A percentile compares a stretch with the other conserved stretches of the same genome.
Evolutionary conservation across 768 basidiomycete genomes (phyloP).

Genomic region (Podaxis sp.): DNA sequence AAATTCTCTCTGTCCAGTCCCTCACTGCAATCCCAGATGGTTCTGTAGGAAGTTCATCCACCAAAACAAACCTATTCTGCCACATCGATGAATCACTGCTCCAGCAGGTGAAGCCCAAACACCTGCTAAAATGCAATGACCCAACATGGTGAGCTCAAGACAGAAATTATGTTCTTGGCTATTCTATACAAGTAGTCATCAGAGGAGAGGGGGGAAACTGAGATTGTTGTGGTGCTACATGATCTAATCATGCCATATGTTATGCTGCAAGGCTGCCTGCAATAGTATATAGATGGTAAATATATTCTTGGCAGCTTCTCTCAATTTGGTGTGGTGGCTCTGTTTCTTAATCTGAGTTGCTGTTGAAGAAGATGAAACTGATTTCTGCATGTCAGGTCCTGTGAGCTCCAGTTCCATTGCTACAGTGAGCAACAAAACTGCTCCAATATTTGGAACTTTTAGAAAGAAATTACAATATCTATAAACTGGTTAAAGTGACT

Average conservation of each 20-base stretch:
- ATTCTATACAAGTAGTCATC: constrained; percentile 15
- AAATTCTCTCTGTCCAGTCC: neutral
- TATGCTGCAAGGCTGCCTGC: neutral
- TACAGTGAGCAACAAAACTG: too few relatives aligned
- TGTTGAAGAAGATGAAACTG: neutral
- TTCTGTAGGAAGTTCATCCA: neutral
- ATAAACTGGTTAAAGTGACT: too few relatives aligned
- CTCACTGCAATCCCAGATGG: neutral
- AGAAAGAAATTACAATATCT: too few relatives aligned
- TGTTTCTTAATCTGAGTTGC: neutral
- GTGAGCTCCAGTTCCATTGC: neutral
- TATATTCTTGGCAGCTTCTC: neutral
- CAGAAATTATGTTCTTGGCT: constrained; percentile 19
- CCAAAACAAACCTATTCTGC: neutral
- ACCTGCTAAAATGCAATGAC: constrained; percentile 8
- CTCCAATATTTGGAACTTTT: too few relatives aligned
- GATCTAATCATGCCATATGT: neutral
- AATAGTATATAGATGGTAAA: neutral
- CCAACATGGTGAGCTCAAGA: constrained; percentile 15
- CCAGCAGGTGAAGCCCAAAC: neutral
- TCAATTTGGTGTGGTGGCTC: neutral
- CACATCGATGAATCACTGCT: neutral
- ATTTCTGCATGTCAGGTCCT: neutral
- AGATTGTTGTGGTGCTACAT: neutral
- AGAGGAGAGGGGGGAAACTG: neutral